Evolutionary conservation across 441 rosid species (phyloP).

Genomic region (Rhodomyrtus psidioides): DNA sequence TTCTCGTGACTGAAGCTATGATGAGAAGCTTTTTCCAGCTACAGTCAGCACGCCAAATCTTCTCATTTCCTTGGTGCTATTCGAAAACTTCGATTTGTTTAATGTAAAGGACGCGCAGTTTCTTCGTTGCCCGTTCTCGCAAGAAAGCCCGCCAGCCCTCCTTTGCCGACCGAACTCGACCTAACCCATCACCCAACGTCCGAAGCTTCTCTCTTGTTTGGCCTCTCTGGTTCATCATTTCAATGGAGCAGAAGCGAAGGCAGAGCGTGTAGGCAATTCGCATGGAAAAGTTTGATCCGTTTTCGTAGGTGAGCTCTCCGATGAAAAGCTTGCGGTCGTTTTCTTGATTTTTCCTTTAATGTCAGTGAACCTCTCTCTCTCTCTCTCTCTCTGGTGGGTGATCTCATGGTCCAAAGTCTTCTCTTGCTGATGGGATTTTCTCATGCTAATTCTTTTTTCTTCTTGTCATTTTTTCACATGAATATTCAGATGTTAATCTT

Average conservation of each 20-base stretch:
- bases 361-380: background rate
- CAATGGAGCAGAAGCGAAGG: background rate
- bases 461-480: background rate
- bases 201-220: background rate
- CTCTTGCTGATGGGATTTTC: background rate
- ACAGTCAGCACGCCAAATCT: background rate
- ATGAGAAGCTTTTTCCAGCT: background rate
- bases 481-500: background rate
- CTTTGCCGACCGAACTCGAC: background rate
- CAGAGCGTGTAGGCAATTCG: background rate
- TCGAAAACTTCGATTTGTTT: background rate
- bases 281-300: background rate
- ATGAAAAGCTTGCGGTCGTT: background rate
- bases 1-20: background rate
- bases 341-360: background rate
- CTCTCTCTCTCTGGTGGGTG: background rate
- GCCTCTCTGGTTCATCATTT: background rate
- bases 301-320: background rate
- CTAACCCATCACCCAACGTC: background rate
- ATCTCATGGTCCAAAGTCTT: background rate
- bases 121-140: background rate
- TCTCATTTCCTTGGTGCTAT: background rate
- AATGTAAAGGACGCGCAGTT: background rate
- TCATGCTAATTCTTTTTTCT: background rate
- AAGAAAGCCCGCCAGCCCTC: background rate